Base-by-base conservation (phyloP, 2,329 filamentous ascomycete genomes). In the Bipolaris zeicola region DNA sequence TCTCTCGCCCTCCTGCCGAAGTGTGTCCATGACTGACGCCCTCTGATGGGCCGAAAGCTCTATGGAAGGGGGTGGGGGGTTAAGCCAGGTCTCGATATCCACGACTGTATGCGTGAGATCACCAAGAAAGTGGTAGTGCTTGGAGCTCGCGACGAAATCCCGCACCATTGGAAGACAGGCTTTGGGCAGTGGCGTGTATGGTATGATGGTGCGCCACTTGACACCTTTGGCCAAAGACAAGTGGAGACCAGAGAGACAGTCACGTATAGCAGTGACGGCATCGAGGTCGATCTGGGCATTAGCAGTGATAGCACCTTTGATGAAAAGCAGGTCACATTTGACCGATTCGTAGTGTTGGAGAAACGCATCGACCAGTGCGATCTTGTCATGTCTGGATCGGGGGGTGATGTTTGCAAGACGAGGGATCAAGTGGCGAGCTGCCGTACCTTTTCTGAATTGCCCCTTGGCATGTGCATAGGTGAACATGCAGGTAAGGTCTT, bases 11-110 rank as follows among this genome's bases (percentile, higher is more conserved):
- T 20, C 26, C n/a, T 41, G 22, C 18, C 11, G 38, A 6, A 47
- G 26, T 11, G 45, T 43, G 1, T 33, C 36, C 10, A 20, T n/a
- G 2, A 38, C 34, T 10, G 31, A 22, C 1, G 38, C 36, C 2
- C 16, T 48, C 2, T 52, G 16, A 3, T 3, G 13, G 4, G 38
- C 6, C 1, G 36, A n/a, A 3, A 50, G 33, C 6, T n/a, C 42
- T 1, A 56, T 11, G 14, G 18, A 22, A 16, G 5, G 16, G 13
- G 39, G 22, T 14, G 44, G 45, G 1, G 39, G 39, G 6, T 20
- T 52, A 7, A 59, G 57, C 57, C 57, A 59, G 14, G 8, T 6
- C 18, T 59, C 45, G 5, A 59, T 46, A 6, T 57, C 52, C 6
- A 50, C 13, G n/a, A 58, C 41, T 6, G 33, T 33, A 38, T 22